Conservation (phyloP, 2,329 filamentous ascomycete genomes). For the Curvularia hawaiiensis region DNA sequence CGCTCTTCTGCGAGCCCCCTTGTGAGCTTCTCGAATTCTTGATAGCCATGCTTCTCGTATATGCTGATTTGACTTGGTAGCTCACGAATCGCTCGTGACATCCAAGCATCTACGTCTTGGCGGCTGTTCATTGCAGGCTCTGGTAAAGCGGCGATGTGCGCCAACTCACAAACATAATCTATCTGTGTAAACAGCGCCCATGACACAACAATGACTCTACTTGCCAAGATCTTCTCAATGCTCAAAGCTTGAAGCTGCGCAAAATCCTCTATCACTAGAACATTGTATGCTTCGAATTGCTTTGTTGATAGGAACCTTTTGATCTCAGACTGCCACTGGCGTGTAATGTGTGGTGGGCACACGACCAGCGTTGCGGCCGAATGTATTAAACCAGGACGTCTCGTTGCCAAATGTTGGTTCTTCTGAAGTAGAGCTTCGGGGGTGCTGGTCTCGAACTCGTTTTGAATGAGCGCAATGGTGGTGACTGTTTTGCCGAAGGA, state of each 20-base stretch:
- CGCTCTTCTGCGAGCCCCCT: conserved; percentile 26
- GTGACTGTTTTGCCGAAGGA: conserved; percentile 71
- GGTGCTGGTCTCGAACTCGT: conserved; percentile 42
- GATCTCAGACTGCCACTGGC: conserved; percentile 65
- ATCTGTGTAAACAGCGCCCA: conserved; percentile 55
- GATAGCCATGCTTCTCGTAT: conserved; percentile 38
- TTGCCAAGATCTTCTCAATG: conserved; percentile 53
- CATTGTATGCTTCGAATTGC: conserved; percentile 40
- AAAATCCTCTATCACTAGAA: conserved; percentile 53
- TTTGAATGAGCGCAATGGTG: conserved; percentile 61
- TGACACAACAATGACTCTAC: conserved; percentile 62
- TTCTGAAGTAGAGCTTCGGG: conserved; percentile 17
- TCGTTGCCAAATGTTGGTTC: conserved; percentile 12
- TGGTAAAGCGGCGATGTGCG: conserved; percentile 57
- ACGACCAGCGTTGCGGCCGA: conserved; percentile 65
- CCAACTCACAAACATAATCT: conserved; percentile 57
- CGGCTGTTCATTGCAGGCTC: conserved; percentile 44
- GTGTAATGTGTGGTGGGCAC: conserved; percentile 59
- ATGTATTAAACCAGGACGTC: conserved; percentile 42
- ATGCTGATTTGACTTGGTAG: conserved; percentile 51
- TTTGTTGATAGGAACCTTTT: conserved; percentile 53
- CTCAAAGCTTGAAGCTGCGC: conserved; percentile 49
- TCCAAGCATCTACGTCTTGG: conserved; percentile 61
- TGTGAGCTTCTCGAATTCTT: conserved; percentile 37
- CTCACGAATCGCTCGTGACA: conserved; percentile 50